A percentile compares a stretch with the other conserved stretches of the same genome.
Evolutionary conservation across 2,329 filamentous ascomycete species (phyloP).

Genomic region (Anisogramma anomala): DNA sequence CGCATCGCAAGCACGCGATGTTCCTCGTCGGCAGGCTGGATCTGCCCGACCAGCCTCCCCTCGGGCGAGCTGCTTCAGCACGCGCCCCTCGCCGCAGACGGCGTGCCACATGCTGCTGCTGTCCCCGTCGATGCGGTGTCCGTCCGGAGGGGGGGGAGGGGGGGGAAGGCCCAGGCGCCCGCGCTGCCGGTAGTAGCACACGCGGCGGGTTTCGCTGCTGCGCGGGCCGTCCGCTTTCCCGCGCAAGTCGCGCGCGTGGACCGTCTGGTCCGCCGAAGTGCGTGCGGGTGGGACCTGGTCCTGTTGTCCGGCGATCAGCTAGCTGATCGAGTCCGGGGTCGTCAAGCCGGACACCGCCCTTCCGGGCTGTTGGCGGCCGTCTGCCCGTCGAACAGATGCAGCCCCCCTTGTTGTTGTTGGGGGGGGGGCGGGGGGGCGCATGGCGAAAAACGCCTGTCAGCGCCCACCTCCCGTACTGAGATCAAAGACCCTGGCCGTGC

Average conservation of each 20-base stretch:
- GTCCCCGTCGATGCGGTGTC: constrained; percentile 71
- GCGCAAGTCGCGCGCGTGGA: constrained; percentile 71
- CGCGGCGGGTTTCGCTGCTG: constrained; percentile 52
- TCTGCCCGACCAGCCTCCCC: constrained; percentile 61
- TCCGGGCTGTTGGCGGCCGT: constrained; percentile 48
- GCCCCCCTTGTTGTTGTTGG: constrained; percentile 41
- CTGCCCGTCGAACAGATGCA: constrained; percentile 60
- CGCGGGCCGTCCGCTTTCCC: constrained; percentile 50
- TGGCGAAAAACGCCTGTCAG: constrained; percentile 13
- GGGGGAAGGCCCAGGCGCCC: too few relatives aligned
- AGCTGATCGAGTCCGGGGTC: constrained; percentile 72
- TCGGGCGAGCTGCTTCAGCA: constrained; percentile 61
- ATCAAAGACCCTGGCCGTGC: neutral
- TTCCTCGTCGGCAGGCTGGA: constrained; percentile 67
- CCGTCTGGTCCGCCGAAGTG: constrained; percentile 56
- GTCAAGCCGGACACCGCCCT: constrained; percentile 40
- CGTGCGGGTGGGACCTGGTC: constrained; percentile 75
- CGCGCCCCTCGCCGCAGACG: constrained; percentile 65
- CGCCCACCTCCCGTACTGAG: neutral
- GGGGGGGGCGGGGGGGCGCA: too few relatives aligned
- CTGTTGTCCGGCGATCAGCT: constrained; percentile 64
- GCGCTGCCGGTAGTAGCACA: constrained; percentile 62
- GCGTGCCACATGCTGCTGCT: constrained; percentile 85
- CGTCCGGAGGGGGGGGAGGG: too few relatives aligned
- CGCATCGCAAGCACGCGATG: constrained; percentile 70